These are phyloP conservation scores for Lyophyllum semitale DNA, from an alignment of 768 basidiomycete species.

Conservation along the genomic window DNA sequence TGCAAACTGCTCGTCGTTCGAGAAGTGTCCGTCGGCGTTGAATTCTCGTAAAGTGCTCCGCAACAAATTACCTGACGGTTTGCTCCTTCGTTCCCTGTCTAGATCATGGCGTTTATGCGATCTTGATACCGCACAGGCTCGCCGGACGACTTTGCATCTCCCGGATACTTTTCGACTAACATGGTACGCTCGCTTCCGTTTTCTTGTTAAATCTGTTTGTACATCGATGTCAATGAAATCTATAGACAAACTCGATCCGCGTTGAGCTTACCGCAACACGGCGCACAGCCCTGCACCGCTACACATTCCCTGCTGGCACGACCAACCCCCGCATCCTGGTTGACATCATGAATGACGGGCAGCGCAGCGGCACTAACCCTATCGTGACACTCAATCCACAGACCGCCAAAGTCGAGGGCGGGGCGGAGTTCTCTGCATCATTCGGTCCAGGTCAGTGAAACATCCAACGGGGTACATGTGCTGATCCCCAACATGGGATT, in stretches of 20 bases:
- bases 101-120: too few relatives aligned
- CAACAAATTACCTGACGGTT: slow-evolving; percentile 52
- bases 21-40: slow-evolving; percentile 52
- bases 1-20: slow-evolving; percentile 50
- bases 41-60: slow-evolving; percentile 45
- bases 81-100: not conserved
- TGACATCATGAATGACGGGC: slow-evolving; percentile 66
- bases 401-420: slow-evolving; percentile 53
- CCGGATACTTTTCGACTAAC: slow-evolving; percentile 68
- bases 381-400: slow-evolving; percentile 47
- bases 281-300: slow-evolving; percentile 60
- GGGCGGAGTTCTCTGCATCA: slow-evolving; percentile 49
- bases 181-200: slow-evolving; percentile 34
- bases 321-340: slow-evolving; percentile 53
- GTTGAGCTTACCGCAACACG: slow-evolving; percentile 64
- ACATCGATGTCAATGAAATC: not conserved
- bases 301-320: slow-evolving; percentile 53
- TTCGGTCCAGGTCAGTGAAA: slow-evolving; percentile 50
- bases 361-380: slow-evolving; percentile 50
- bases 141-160: slow-evolving; percentile 63
- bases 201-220: not conserved
- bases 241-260: slow-evolving; percentile 53
- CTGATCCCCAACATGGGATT: too few relatives aligned
- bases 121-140: slow-evolving; percentile 35
- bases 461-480: too few relatives aligned